phyloP scores from a whole-genome alignment of 2,329 filamentous ascomycete species.

The Talaromyces pinophilus region DNA sequence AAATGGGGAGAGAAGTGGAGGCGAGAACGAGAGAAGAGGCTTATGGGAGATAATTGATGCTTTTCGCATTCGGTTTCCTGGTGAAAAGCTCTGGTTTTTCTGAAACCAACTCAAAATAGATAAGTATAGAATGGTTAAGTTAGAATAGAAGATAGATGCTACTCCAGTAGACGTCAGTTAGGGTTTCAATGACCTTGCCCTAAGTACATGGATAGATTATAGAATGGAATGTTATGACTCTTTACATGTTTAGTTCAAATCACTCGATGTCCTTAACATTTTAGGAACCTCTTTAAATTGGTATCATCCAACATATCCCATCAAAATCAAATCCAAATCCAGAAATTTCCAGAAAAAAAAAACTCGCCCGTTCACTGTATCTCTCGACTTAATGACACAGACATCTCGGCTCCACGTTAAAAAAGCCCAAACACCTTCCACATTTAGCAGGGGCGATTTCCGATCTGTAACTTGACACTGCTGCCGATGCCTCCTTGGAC shows the following conservation, averaged over 20 bases:
- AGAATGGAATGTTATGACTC: background rate
- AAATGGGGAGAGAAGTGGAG: slow-evolving; percentile 19
- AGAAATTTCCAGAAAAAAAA: too few species aligned
- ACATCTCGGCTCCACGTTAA: too few species aligned
- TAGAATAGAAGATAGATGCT: background rate
- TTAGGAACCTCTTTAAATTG: background rate
- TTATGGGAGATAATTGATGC: background rate
- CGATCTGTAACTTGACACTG: too few species aligned
- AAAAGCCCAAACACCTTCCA: too few species aligned
- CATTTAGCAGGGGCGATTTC: too few species aligned
- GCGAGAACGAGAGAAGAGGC: slow-evolving; percentile 12
- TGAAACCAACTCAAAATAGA: too few species aligned
- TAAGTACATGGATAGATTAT: background rate
- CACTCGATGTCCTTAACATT: background rate
- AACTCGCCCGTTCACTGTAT: too few species aligned
- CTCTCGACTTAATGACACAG: too few species aligned
- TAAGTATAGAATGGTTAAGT: background rate
- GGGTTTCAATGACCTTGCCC: background rate
- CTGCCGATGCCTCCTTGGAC: too few species aligned
- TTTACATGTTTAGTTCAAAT: background rate
- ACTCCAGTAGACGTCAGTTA: background rate
- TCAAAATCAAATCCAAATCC: too few species aligned
- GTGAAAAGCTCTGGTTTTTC: background rate
- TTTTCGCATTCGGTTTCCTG: background rate
- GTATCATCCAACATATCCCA: too few species aligned